phyloP scores from a whole-genome alignment of 345 rosid genomes.

The Trapa incisa region DNA sequence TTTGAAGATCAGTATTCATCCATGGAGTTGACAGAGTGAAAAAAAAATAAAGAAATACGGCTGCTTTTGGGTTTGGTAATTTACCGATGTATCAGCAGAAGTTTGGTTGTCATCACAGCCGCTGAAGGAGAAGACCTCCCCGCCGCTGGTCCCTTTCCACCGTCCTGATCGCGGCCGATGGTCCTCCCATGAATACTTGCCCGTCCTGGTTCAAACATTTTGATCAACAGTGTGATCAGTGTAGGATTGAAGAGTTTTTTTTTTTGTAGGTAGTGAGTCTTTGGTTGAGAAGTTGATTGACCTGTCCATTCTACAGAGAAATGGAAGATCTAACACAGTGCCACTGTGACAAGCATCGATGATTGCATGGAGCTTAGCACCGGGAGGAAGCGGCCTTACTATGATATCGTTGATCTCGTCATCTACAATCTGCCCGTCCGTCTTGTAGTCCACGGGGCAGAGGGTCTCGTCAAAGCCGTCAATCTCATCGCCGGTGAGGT shows the following conservation, averaged over 20 bases:
- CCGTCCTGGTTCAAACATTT: slow-evolving; percentile 25
- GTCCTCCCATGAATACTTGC: slow-evolving; percentile 67
- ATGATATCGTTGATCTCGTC: slow-evolving; percentile 74
- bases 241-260: neutral
- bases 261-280: neutral
- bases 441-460: slow-evolving; percentile 56
- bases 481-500: slow-evolving; percentile 53
- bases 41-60: no score
- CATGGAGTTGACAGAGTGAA: no score
- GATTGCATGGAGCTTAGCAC: slow-evolving; percentile 84
- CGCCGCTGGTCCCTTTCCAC: slow-evolving; percentile 91
- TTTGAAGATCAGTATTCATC: no score
- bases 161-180: slow-evolving; percentile 63
- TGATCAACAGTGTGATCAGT: neutral
- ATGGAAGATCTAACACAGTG: slow-evolving; percentile 74
- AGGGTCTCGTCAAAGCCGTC: slow-evolving; percentile 90
- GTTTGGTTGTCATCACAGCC: slow-evolving; percentile 86
- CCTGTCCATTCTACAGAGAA: slow-evolving; percentile 80
- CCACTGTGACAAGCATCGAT: slow-evolving; percentile 93
- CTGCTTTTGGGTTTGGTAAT: neutral
- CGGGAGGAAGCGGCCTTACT: slow-evolving; percentile 70
- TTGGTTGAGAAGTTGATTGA: slow-evolving; percentile 8
- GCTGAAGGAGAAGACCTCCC: slow-evolving; percentile 77
- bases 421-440: slow-evolving; percentile 73
- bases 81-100: slow-evolving; percentile 76